Evolutionary conservation across 2,329 filamentous ascomycete genomes (phyloP).

Genomic region (Cladosporium cucumerinum): DNA sequence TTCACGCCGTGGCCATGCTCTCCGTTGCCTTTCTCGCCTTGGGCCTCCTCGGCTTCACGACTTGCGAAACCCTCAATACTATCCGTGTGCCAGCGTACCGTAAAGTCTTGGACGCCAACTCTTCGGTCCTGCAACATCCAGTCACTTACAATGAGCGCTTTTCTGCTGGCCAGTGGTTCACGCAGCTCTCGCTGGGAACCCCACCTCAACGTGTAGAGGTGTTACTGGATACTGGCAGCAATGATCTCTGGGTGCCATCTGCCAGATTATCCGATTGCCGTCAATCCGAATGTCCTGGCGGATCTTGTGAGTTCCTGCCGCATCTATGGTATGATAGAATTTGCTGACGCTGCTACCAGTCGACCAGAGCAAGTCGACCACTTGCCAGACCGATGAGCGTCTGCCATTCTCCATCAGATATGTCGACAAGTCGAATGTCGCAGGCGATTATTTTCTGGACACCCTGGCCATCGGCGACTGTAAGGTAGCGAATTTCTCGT

Average conservation of each 20-base stretch:
- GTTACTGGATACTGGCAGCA: constrained; percentile 16
- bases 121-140: background rate
- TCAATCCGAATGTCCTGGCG: background rate
- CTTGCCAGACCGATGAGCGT: background rate
- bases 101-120: background rate
- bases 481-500: background rate
- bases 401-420: background rate
- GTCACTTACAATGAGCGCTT: background rate
- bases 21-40: background rate
- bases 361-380: background rate
- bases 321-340: background rate
- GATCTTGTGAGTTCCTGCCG: background rate
- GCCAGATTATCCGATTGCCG: background rate
- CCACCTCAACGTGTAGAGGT: constrained; percentile 16
- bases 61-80: background rate
- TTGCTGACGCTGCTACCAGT: background rate
- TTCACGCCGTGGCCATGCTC: background rate
- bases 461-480: background rate
- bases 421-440: background rate
- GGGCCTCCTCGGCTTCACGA: background rate
- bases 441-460: background rate
- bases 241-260: constrained; percentile 12
- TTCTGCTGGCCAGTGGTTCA: background rate
- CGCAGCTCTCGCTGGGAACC: constrained; percentile 9
- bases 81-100: background rate